A percentile compares a stretch with the other conserved stretches of the same genome.
phyloP scores from a whole-genome alignment of 352 stramenopile species.

The Phytopythium oedochilum region DNA sequence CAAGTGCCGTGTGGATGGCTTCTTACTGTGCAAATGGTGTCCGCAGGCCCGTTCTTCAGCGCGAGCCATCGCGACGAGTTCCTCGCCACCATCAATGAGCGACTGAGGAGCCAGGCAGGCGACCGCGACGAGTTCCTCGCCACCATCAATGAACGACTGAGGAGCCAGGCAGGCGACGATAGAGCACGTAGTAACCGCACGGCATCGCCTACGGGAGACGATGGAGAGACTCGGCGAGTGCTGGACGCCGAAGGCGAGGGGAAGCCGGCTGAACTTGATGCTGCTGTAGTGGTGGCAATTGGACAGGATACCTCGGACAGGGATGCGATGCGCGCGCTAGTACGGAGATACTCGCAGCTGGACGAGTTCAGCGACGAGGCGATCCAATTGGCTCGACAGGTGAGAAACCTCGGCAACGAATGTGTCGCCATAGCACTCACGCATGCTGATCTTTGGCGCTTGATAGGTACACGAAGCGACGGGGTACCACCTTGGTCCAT shows the following conservation, averaged over 20 bases:
- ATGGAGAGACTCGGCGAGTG: background rate
- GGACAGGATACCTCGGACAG: conserved; percentile 3
- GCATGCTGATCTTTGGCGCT: background rate
- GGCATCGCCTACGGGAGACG: too few relatives aligned
- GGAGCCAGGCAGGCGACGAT: too few relatives aligned
- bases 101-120: background rate
- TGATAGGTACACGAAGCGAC: conserved; percentile 30
- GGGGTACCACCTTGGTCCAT: conserved; percentile 42
- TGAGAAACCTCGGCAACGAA: conserved; percentile 5
- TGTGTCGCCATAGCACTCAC: background rate
- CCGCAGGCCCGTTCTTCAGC: conserved; percentile 24
- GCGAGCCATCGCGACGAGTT: conserved; percentile 42
- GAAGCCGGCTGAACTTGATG: background rate
- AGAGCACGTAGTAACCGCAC: too few relatives aligned
- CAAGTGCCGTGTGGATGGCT: background rate
- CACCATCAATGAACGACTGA: conserved; percentile 1
- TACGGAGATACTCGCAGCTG: conserved; percentile 40
- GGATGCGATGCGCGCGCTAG: conserved; percentile 18
- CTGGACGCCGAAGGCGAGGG: background rate
- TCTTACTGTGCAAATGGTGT: background rate
- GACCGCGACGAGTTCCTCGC: conserved; percentile 7
- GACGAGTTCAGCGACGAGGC: conserved; percentile 35
- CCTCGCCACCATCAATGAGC: conserved; percentile 13
- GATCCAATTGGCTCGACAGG: conserved; percentile 23
- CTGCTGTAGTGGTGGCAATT: background rate